Conservation (phyloP, 768 basidiomycete species). For the Leccinum incarnatum region DNA sequence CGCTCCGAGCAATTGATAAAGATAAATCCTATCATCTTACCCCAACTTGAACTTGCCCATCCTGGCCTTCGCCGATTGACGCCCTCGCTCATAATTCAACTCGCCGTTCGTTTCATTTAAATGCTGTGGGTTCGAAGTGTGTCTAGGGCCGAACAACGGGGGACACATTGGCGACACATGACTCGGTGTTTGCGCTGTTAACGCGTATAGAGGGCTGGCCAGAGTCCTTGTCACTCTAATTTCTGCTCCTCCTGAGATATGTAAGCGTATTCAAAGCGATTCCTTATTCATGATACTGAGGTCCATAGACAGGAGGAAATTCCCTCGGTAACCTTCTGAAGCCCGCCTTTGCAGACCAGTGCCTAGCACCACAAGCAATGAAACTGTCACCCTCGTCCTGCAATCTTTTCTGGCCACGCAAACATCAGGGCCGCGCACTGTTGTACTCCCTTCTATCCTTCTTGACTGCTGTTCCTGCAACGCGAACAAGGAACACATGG, state of each 20-base stretch:
- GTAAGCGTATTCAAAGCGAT: slow-evolving; percentile 5
- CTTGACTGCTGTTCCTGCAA: slow-evolving; percentile 25
- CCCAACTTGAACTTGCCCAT: slow-evolving; percentile 37
- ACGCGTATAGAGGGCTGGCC: slow-evolving; percentile 1
- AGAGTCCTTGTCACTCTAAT: background rate
- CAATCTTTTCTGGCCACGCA: slow-evolving; percentile 35
- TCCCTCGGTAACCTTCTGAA: slow-evolving; percentile 4
- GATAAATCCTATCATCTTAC: slow-evolving; percentile 52
- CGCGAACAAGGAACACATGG: slow-evolving; percentile 1
- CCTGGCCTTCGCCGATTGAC: slow-evolving; percentile 68
- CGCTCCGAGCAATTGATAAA: slow-evolving; percentile 54
- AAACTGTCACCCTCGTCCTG: background rate
- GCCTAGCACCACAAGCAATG: slow-evolving; percentile 1
- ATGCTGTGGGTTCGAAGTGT: slow-evolving; percentile 46
- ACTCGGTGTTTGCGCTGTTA: slow-evolving; percentile 24
- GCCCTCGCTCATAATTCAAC: slow-evolving; percentile 54
- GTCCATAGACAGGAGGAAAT: slow-evolving; percentile 1
- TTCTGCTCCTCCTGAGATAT: slow-evolving; percentile 10
- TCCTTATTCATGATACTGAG: background rate
- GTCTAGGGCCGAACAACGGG: slow-evolving; percentile 47
- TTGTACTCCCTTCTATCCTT: slow-evolving; percentile 81
- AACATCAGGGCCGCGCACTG: slow-evolving; percentile 68
- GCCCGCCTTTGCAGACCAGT: background rate
- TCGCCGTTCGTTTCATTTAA: slow-evolving; percentile 61
- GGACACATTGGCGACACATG: slow-evolving; percentile 39